Evolutionary conservation across 495 filamentous ascomycete genomes (phyloP), one percentile per base, ranked within the genome.

Genomic region (Talaromyces proteolyticus): DNA sequence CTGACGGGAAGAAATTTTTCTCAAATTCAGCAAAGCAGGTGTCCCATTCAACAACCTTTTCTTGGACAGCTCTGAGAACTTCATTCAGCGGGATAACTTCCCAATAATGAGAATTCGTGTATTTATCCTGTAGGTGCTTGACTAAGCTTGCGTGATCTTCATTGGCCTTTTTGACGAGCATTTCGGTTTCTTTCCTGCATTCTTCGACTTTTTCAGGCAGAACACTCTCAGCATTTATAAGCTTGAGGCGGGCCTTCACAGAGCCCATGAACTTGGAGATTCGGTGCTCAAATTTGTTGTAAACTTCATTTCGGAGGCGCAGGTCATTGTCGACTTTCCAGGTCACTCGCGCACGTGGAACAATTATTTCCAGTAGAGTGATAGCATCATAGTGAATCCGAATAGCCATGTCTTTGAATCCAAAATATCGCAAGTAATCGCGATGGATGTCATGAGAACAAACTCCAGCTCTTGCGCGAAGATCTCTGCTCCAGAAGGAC

Each of bases 321-420:
- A 99, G 65, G 58, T 99, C 93, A 52, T 90, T 85, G 53, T 95
- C 91, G 7, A 96, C 92, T 64, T 96, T 96, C 90, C 94, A 99
- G 1, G 91, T 96, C 26, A 99, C 82, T 42, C 86, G 82, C 10
- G 88, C 81, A 21, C 92, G 76, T 11, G 94, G 94, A 20, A 97
- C 93, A 45, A 95, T 81, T 43, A 99, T 92, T 64, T 99, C 94
- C n/a, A 96, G 83, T 2, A 96, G 75, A 53, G 91, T 87, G 39
- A 97, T 89, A 0, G 83, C 76, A 51, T 99, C 93, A 61, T 94
- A 95, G 58, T 96, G 92, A 50, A 99, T 81, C 19, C 89, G 79
- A 21, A 99, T 67, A 16, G 89, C 88, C 56, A 91, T 74, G 57
- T 93, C 87, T 39, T 87, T 82, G 61, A 89, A 87, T 41, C 91